phyloP scores from a whole-genome alignment of 208 protist genomes.

The Vickermania ingenoplastis region DNA sequence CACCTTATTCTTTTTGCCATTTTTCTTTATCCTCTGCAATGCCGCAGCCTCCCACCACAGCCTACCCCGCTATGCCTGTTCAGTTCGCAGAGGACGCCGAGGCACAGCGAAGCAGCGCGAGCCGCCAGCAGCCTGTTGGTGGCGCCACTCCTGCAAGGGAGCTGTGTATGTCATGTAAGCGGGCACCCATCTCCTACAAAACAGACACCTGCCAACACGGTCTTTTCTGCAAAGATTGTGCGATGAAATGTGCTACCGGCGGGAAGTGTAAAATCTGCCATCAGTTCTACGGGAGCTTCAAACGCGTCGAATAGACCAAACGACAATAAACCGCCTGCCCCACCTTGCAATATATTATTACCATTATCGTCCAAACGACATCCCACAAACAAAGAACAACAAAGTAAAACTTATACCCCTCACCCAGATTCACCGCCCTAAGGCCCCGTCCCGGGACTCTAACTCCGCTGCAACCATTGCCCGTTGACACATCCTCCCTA shows the following conservation, averaged over 20 bases:
- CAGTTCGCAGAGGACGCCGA: neutral
- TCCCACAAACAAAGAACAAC: constrained; percentile 3
- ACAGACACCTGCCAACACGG: constrained; percentile 61
- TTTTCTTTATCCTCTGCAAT: no score
- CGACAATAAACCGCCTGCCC: neutral
- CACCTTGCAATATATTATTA: neutral
- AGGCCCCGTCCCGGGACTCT: no score
- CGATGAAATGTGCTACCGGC: constrained; percentile 86
- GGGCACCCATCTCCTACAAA: constrained; percentile 43
- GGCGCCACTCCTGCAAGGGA: neutral
- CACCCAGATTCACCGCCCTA: no score
- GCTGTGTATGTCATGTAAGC: constrained; percentile 67
- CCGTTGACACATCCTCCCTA: no score
- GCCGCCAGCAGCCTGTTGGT: no score
- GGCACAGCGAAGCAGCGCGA: no score
- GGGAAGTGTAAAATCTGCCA: constrained; percentile 80
- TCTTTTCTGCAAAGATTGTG: constrained; percentile 73
- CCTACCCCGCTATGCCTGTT: neutral
- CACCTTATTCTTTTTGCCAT: neutral
- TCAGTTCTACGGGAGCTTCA: constrained; percentile 52
- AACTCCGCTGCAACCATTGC: no score
- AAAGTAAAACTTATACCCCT: constrained; percentile 6
- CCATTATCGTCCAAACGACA: neutral
- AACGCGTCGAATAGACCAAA: constrained; percentile 13
- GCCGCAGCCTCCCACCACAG: no score